Conservation (phyloP, 2,329 filamentous ascomycete species). For the Pseudonectria buxi region DNA sequence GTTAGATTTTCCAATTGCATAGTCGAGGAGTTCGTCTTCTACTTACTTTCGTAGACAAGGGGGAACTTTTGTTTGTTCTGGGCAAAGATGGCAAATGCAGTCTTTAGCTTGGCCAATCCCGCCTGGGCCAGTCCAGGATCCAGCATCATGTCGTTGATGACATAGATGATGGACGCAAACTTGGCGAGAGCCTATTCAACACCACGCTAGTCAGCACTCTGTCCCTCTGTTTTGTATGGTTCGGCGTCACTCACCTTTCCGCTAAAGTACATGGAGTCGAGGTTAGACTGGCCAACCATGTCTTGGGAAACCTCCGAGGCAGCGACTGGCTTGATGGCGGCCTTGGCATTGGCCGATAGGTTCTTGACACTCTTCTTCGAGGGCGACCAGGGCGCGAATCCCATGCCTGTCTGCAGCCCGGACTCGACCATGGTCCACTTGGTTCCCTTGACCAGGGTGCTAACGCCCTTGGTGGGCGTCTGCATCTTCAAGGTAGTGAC, state of each 20-base stretch:
- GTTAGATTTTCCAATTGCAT: constrained; percentile 12
- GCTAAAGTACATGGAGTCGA: constrained; percentile 87
- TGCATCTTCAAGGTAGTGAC: constrained; percentile 55
- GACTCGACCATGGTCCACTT: constrained; percentile 73
- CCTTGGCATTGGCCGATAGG: constrained; percentile 49
- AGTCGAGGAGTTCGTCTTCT: too few relatives aligned
- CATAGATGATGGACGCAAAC: constrained; percentile 63
- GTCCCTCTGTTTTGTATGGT: too few relatives aligned
- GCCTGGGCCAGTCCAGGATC: constrained; percentile 50
- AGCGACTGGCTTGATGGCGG: constrained; percentile 55
- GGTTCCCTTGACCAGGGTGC: constrained; percentile 64
- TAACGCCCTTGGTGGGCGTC: constrained; percentile 79
- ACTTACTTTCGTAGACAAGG: constrained; percentile 56
- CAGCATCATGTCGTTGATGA: constrained; percentile 55
- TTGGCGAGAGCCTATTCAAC: constrained; percentile 59
- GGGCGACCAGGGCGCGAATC: constrained; percentile 72
- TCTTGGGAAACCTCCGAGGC: constrained; percentile 69
- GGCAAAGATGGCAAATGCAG: constrained; percentile 58
- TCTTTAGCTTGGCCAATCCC: constrained; percentile 57
- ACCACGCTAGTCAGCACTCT: constrained; percentile 2
- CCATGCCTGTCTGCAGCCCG: constrained; percentile 65
- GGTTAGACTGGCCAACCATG: constrained; percentile 64
- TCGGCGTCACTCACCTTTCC: constrained; percentile 57
- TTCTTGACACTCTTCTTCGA: constrained; percentile 36
- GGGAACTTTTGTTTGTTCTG: constrained; percentile 62